These are phyloP conservation scores for Porphyra umbilicalis DNA, from an alignment of 31 red algal genomes.

Conservation along the genomic window DNA sequence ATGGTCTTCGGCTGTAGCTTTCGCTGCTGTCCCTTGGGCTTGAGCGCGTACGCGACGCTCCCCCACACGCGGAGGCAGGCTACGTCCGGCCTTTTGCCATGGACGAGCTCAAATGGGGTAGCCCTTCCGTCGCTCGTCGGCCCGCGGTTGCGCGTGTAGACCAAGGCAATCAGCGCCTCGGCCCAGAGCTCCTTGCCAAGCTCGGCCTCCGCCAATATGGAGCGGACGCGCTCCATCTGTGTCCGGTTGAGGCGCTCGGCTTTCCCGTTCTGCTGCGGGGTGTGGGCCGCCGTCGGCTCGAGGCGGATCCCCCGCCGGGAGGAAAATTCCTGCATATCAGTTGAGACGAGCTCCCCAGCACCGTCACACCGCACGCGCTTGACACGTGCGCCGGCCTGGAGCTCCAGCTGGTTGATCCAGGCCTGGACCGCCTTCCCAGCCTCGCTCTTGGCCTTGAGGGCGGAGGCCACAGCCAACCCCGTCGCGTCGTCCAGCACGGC, in stretches of 20 bases:
- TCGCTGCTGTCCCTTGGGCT: too few species aligned
- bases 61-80: too few species aligned
- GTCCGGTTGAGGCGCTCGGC: conserved; percentile 18
- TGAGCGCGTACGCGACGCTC: too few species aligned
- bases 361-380: not conserved
- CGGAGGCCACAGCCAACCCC: too few species aligned
- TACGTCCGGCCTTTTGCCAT: too few species aligned
- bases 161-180: conserved; percentile 12
- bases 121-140: not conserved
- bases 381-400: not conserved
- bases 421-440: not conserved
- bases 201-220: not conserved
- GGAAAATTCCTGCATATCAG: not conserved
- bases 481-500: too few species aligned
- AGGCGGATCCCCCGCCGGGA: not conserved
- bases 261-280: conserved; percentile 12
- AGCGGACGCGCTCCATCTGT: not conserved
- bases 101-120: too few species aligned
- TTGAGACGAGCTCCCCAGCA: not conserved
- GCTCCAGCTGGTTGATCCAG: not conserved
- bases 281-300: conserved; percentile 1
- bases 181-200: conserved; percentile 2
- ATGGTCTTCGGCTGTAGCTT: too few species aligned
- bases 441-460: too few species aligned
- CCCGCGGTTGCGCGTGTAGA: conserved; percentile 13